These are phyloP conservation scores for Actinomortierella ambigua DNA, from an alignment of 371 early-diverging fungal species.

Conservation along the genomic window DNA sequence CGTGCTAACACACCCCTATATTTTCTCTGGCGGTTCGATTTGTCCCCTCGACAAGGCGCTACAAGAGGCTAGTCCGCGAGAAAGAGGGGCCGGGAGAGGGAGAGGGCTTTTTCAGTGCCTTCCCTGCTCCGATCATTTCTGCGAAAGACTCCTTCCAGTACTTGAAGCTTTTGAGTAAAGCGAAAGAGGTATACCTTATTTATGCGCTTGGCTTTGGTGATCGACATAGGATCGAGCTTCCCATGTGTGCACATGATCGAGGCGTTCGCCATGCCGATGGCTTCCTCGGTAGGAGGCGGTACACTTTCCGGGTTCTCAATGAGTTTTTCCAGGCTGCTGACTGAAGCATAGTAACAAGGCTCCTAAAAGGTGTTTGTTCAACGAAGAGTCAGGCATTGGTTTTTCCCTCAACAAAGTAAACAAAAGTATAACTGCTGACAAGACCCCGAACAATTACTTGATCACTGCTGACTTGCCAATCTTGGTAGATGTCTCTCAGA, in stretches of 20 bases:
- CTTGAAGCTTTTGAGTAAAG: background rate
- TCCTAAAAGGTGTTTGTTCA: background rate
- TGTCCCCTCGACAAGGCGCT: no score
- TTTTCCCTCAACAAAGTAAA: conserved; percentile 5
- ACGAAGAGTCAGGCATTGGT: background rate
- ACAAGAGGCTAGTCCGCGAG: no score
- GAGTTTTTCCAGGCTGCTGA: background rate
- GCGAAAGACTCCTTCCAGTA: background rate
- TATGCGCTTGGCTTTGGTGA: conserved; percentile 40
- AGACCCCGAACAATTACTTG: conserved; percentile 18
- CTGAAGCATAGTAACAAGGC: background rate
- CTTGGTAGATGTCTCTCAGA: conserved; percentile 14
- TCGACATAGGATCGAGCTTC: conserved; percentile 26
- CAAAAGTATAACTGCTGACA: conserved; percentile 18
- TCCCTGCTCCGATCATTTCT: background rate
- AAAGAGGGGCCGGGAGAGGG: no score
- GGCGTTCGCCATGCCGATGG: conserved; percentile 14
- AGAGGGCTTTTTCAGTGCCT: background rate
- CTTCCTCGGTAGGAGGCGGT: background rate
- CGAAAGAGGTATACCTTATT: conserved; percentile 20
- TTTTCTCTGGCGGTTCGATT: no score
- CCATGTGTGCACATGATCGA: conserved; percentile 30
- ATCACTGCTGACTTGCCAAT: conserved; percentile 32
- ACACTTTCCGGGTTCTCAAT: no score
- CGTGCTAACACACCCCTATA: no score